phyloP scores from a whole-genome alignment of 176 grass and related monocot species.

The Panicum miliaceum region DNA sequence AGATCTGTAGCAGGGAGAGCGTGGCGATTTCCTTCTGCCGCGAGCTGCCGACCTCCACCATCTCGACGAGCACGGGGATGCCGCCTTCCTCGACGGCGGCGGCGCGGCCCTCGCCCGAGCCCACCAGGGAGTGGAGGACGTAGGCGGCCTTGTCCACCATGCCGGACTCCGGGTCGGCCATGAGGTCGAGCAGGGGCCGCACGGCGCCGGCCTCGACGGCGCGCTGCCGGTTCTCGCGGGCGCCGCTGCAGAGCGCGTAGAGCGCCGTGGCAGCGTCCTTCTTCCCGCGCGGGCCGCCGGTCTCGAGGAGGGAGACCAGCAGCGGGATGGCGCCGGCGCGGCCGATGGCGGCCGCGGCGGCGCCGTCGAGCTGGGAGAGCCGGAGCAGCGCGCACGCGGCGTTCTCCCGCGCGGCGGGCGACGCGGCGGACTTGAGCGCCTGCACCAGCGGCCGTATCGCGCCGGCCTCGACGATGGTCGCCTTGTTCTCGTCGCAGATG shows the following conservation, averaged over 20 bases:
- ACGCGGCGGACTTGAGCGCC: conserved; percentile 70
- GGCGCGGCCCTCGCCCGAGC: conserved; percentile 52
- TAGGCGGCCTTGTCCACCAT: conserved; percentile 98
- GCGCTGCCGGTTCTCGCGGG: conserved; percentile 65
- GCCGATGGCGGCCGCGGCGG: conserved; percentile 61
- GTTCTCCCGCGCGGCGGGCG: conserved; percentile 77
- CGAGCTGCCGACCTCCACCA: conserved; percentile 71
- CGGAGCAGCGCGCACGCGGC: conserved; percentile 78
- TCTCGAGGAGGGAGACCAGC: conserved; percentile 77
- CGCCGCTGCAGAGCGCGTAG: conserved; percentile 66
- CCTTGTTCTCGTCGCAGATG: conserved; percentile 91
- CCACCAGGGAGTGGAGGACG: conserved; percentile 69
- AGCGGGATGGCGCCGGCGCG: conserved; percentile 72
- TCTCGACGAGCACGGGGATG: conserved; percentile 86
- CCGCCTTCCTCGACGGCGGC: conserved; percentile 74
- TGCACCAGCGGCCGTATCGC: conserved; percentile 71
- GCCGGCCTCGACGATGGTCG: conserved; percentile 62
- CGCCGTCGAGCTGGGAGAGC: conserved; percentile 64
- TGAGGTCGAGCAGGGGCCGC: conserved; percentile 73
- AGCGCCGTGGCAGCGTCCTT: conserved; percentile 92
- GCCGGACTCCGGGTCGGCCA: conserved; percentile 80
- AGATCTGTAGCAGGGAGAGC: conserved; percentile 84
- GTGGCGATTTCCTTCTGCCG: conserved; percentile 84
- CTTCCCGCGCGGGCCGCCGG: conserved; percentile 70
- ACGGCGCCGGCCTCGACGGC: conserved; percentile 73